A percentile compares a stretch with the other conserved stretches of the same genome.
These are phyloP conservation scores for Camelina laxa DNA, from an alignment of 345 rosid species.

Conservation along the genomic window DNA sequence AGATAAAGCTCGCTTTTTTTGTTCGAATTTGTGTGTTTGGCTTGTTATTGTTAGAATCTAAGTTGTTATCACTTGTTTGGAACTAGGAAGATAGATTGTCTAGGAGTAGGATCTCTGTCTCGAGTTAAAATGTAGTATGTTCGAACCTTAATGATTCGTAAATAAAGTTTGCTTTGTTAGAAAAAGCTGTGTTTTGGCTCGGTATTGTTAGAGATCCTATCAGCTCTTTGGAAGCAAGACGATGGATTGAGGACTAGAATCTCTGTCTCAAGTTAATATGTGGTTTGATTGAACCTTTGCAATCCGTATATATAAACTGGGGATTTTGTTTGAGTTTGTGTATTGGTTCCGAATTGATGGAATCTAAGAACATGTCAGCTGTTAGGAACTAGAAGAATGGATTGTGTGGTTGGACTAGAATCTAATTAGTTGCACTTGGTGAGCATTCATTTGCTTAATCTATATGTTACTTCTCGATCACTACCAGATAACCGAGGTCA, in stretches of 20 bases:
- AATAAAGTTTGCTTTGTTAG: not conserved
- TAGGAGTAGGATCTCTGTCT: not conserved
- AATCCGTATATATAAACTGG: not conserved
- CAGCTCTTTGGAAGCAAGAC: not conserved
- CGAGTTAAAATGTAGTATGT: not conserved
- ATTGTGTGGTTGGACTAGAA: not conserved
- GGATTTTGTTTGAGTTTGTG: not conserved
- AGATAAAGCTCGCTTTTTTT: not conserved
- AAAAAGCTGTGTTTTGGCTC: not conserved
- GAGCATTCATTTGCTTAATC: not conserved
- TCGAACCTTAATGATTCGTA: not conserved
- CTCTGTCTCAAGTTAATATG: not conserved
- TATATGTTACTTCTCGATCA: not conserved
- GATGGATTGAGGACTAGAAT: not conserved
- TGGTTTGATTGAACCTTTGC: not conserved
- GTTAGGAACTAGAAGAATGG: not conserved
- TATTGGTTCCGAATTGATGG: not conserved
- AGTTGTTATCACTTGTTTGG: not conserved
- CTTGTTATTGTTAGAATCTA: not conserved
- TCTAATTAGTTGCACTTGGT: not conserved
- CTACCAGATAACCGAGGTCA: conserved; percentile 71
- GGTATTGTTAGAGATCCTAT: not conserved
- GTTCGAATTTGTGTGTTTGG: not conserved
- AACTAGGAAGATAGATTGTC: not conserved
- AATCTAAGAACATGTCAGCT: not conserved